Base-by-base conservation (phyloP, 441 rosid genomes). In the Francoa sonchifolia region DNA sequence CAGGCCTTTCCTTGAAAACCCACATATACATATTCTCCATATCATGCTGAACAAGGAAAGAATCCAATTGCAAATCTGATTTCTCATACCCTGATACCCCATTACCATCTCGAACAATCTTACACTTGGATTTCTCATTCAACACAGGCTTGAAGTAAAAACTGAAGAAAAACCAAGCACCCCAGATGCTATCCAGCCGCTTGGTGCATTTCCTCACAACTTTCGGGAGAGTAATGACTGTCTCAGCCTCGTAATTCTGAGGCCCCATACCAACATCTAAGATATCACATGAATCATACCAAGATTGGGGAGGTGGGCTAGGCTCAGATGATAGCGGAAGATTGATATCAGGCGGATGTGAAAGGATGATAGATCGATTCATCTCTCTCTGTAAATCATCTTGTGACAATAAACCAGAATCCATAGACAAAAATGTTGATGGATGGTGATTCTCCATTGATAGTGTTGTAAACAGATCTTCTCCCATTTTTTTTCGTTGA, bases 21-120 rank as follows among this genome's bases (percentile, higher is more conserved):
- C 95, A 85, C 95, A 85, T 85, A 55, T 85, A 85, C 73, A 81
- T 76, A 50, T 85, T 85, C 77, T 85, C 95, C 95, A 85, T 76
- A 49, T 85, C 95, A 51, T 85, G 95, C 67, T 85, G 95, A 58
- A 85, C 93, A 65, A 85, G 28, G 67, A 85, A 85, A 21, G 79
- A 42, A 57, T 81, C 86, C 0, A 78, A 76, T 65, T 71, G 74
- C 77, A 85, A 62, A 57, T 85, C 93, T 1, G 95, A 70, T 50
- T 81, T 85, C 25, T 81, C 95, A 48, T 60, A 81, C 35, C 93
- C 86, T 1, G 89, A 81, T 39, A 81, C 67, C 32, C 95, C 83
- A 41, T 81, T 77, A 33, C 68, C 42, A 48, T 81, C 88, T 58
- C 76, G 72, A 9, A 58, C 42, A 13, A 81, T 28, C 65, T 81